Evolutionary conservation across 2,329 filamentous ascomycete genomes (phyloP), one percentile per base, ranked within the genome.

Genomic region (Fusarium nodosum): DNA sequence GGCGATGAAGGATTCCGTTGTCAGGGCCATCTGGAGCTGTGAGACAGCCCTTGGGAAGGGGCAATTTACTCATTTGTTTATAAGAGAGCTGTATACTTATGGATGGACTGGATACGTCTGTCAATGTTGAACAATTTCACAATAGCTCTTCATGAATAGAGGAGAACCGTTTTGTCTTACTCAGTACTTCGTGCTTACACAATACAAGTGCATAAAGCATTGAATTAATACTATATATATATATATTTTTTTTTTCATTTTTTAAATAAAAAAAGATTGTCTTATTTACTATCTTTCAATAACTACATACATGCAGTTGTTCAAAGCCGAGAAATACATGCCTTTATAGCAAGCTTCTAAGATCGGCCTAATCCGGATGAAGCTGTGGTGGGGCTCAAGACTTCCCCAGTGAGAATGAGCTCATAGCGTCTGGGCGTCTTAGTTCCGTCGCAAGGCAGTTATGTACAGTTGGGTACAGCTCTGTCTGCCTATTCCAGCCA

Each of bases 1-100:
- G 77, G 78, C 77, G 74, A 78, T 78, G 77, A 79, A 76, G 75
- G 77, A 79, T 71, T 66, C 71, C 65, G 54, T 65, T 54, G 42
- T 66, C 45, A 47, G 50, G 66, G 64, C 73, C 74, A 74, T 77
- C 77, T 79, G 74, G 75, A 79, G 78, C 77, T 77, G 64, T 74
- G 64, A 63, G 59, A 53, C 60, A 68, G 65, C 52, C 45, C 51
- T 59, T 55, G 33, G 53, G 28, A 45, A 42, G 48, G 53, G 67
- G 42, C 30, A 56, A 50, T 36, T 34, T 59, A 18, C 41, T 36
- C 30, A 45, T 47, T 61, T 64, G 45, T 54, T 57, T 55, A 62
- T 55, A 45, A 50, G 54, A 44, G 38, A 50, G 39, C 20, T 71
- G 54, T 68, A 57, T 6, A 54, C 48, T 59, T 56, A 58, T 39